Base-by-base conservation (phyloP, 441 rosid genomes). In the Iberis amara region DNA sequence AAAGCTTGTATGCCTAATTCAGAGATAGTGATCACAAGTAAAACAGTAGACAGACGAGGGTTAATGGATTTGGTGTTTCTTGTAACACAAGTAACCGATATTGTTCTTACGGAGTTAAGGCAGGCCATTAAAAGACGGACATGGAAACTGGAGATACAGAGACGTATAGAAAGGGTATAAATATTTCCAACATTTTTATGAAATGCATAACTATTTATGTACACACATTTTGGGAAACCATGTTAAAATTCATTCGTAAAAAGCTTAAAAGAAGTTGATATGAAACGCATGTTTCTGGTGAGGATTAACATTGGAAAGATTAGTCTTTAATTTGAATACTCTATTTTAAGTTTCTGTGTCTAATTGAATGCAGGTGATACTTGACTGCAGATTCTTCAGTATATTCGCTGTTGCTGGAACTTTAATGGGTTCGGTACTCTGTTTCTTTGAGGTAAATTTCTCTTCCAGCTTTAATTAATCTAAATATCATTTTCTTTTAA, bases 371-470 rank as follows among this genome's bases (percentile, higher is more conserved):
- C 79, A 85, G 94, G 76, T 50, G 42, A 70, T 84, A 51, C 15
- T 80, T 1, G 71, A 87, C 57, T 84, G 81, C 55, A 79, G 90
- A 61, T 82, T 87, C 70, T 84, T 82, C 51, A 79, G 86, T 23
- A 14, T 79, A 28, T 66, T 84, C 10, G 94, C 85, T 3, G 86
- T 80, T 11, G 81, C 54, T 11, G 96, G 94, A 62, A 72, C 90
- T 11, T 65, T 82, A 66, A 57, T 87, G 13, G 83, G 88, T 26
- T 84, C 94, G 3, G 42, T 79, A 13, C 49, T 82, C 55, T 87
- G 96, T 52, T 84, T 77, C 66, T 21, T 73, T 28, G 96, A 87
- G 96, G 96, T 87, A 73, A 54, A 4, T 41, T 42, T 31, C 41
- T 59, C 39, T 31, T 38, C 2, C 2, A 8, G 27, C 31, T 21